A percentile compares a stretch with the other conserved stretches of the same genome.
Conservation (phyloP, 106 monocot species). For the Chionographis japonica region DNA sequence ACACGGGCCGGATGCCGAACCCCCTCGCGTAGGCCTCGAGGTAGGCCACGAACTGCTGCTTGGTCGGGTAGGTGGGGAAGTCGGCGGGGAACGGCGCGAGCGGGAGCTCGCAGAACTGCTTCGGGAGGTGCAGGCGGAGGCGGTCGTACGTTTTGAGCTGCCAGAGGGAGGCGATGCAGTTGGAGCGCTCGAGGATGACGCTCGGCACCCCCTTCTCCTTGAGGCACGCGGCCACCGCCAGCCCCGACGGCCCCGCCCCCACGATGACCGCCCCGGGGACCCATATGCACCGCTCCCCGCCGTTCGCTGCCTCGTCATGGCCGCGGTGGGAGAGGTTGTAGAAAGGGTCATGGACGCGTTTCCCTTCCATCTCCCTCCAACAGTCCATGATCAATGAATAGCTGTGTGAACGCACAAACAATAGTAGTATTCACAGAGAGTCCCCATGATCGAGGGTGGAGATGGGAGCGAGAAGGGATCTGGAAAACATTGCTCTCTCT, state of each 20-base stretch:
- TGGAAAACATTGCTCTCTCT: not conserved
- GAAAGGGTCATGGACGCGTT: conserved; percentile 18
- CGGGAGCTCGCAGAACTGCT: conserved; percentile 32
- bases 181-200: conserved; percentile 20
- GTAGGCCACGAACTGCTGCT: conserved; percentile 27
- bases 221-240: conserved; percentile 31
- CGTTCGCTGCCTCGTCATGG: no score
- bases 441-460: no score
- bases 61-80: conserved; percentile 18
- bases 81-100: conserved; percentile 15
- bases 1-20: conserved; percentile 21
- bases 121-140: conserved; percentile 30
- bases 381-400: conserved; percentile 2
- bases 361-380: conserved; percentile 15
- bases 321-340: not conserved
- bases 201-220: conserved; percentile 14
- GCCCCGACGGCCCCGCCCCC: conserved; percentile 28
- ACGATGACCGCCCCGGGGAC: conserved; percentile 19
- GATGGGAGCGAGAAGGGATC: not conserved
- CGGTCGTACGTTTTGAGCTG: conserved; percentile 29
- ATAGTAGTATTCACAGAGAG: not conserved
- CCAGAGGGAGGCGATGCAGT: conserved; percentile 31
- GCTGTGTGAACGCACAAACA: not conserved
- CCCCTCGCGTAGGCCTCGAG: conserved; percentile 16
- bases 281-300: not conserved